Evolutionary conservation across 352 stramenopile species (phyloP), one percentile per base, ranked within the genome.

Genomic region (Plasmopara halstedii): DNA sequence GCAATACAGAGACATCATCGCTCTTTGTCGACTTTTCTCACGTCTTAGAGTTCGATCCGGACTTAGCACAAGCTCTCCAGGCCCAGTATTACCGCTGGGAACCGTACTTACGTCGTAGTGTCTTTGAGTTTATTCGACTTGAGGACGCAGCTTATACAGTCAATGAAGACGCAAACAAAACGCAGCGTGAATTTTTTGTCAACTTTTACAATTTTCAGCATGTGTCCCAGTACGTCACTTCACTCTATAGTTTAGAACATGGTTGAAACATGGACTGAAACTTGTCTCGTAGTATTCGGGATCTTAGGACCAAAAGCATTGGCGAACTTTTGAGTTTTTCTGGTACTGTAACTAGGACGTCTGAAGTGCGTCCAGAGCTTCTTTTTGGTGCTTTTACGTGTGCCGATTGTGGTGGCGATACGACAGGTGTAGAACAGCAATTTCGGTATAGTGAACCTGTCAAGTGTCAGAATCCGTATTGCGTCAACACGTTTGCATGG

Each of bases 361-460:
- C 88, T 0, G 96, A 99, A 47, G 96, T 99, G 15, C 73, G 95
- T 8, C 96, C 97, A 0, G 97, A 99, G 74, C 73, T 99, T 14
- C 59, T 99, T 0, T 90, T 95, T 33, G 96, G 88, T 20, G 80
- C 73, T 0, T 99, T 99, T 75, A 95, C 85, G 2, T 99, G 96
- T 61, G 70, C 65, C 27, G 95, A 98, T 55, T 99, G 96, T 61
- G 81, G 88, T 21, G 77, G 90, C 39, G 65, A 97, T 39, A 89
- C 88, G 2, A 83, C 82, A 6, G 75, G 79, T 36, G 88, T 99
- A 32, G 78, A 97, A 50, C 97, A 99, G 67, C 95, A 99, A 52
- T 99, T 98, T 72, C 78, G 96, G 58, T 99, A 97, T 68, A 99
- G 92, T 6, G 77, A 97, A 54, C 97, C 97, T 0, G 79, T 89